Base-by-base conservation (phyloP, 768 basidiomycete genomes). In the Collybia nuda region DNA sequence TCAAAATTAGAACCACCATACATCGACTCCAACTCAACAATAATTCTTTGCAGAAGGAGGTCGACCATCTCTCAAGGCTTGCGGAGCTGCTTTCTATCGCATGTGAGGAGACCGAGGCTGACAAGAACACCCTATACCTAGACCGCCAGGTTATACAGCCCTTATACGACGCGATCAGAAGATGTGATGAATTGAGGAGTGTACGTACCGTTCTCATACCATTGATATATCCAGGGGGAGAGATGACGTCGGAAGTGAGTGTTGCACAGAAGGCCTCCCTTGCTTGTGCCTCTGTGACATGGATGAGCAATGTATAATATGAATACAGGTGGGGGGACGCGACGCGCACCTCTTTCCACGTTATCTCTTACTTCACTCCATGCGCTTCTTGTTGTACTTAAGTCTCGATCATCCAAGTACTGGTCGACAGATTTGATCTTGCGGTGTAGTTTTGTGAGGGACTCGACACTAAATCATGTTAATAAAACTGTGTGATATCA, bases 311-410 rank as follows among this genome's bases (percentile, higher is more conserved):
- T 39, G 32, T 49, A 23, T 53, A 43, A 26, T 19, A 28, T 32
- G 14, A 32, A 32, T 11, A 11, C 6, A 6, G 35, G 41, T n/a
- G 22, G 48, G 12, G 44, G 50, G 35, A n/a, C n/a, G n/a, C n/a
- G 37, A 23, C 17, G 63, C 74, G 43, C 51, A 85, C 89, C 89
- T 76, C 93, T 73, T 62, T 93, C 91, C 21, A 93, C 70, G 59
- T 87, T 93, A 62, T 96, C 93, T 36, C 89, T 75, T 9, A 93
- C 78, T 67, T 97, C 93, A 17, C 70, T 69, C 93, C 93, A 97
- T 18, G 84, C 91, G 50, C 75, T 77, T 49, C 92, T 77, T 18
- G 84, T 74, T 8, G 85, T 82, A 54, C 69, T 83, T 47, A 80
- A 64, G 50, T 89, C 83, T 44, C 84, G 86, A 61, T 90, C 88